Base-by-base conservation (phyloP, 352 stramenopile genomes). In the Pythium monospermum region DNA sequence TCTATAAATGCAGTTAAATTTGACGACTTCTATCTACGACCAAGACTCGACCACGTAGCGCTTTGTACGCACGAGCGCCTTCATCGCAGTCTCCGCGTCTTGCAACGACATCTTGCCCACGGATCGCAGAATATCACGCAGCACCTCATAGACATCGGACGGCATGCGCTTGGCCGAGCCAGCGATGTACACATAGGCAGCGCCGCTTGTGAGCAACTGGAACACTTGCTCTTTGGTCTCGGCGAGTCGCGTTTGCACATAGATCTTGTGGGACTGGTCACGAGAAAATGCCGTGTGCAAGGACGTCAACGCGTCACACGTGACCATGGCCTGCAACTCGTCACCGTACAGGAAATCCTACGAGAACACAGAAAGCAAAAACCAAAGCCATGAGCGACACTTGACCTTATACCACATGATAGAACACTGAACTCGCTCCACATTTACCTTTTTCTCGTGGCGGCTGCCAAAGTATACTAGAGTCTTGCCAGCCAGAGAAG, bases 121-220 rank as follows among this genome's bases (percentile, higher is more conserved):
- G 5, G 68, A 80, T 2, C 74, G 80, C 4, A 96, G 54, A 32
- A 94, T 94, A 26, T 93, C 81, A n/a, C 82, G 69, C 10, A 98
- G 50, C 25, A 86, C 82, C 49, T 97, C 83, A 57, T 91, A 84
- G 5, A 98, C 88, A 41, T 97, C 91, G 15, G 61, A 82, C 1
- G 89, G 90, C 91, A 98, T 98, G 32, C 79, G 82, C 59, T 96
- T 97, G 6, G 91, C 87, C 1, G 83, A 95, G 7, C 91, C 91
- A 1, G 84, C 84, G 19, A 98, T 83, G 55, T 86, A 96, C 31
- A 93, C 71, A 43, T 81, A 84, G 2, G 80, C 77, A n/a, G n/a
- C n/a, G 6, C 73, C 72, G 25, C 71, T 72, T 41, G 87, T 70
- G 18, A 92, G 71, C 37, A 89, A 69, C 30, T 84, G 56, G 39